These are phyloP conservation scores for Galerina marginata DNA, from an alignment of 768 basidiomycete genomes.

Conservation along the genomic window DNA sequence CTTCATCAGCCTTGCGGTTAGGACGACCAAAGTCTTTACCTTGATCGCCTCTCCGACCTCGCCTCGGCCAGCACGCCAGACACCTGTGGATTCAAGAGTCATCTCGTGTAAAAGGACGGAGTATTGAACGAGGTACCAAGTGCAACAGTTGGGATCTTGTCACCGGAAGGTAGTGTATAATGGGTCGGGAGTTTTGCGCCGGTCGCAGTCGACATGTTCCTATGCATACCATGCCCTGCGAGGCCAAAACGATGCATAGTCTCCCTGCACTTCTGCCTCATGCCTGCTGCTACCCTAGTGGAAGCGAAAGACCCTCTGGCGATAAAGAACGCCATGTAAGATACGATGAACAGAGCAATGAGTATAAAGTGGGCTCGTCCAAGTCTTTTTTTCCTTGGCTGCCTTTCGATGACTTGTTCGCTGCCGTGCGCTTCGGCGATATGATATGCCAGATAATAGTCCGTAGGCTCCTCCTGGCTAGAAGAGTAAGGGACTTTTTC, in stretches of 20 bases:
- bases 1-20: too few relatives aligned
- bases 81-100: conserved; percentile 43
- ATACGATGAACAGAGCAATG: not conserved
- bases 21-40: conserved; percentile 29
- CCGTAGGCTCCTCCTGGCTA: not conserved
- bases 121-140: conserved; percentile 41
- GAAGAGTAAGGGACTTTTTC: too few relatives aligned
- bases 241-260: not conserved
- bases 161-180: conserved; percentile 66
- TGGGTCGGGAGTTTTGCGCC: conserved; percentile 43
- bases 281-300: not conserved
- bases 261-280: not conserved
- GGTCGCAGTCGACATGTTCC: conserved; percentile 1
- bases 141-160: conserved; percentile 60
- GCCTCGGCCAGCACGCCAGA: conserved; percentile 61
- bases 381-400: not conserved
- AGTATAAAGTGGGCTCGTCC: not conserved
- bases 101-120: not conserved
- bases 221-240: not conserved
- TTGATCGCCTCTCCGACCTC: conserved; percentile 75
- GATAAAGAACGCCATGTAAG: conserved; percentile 4
- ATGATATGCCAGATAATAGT: not conserved
- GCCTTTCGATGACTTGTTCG: not conserved
- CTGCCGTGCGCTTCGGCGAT: not conserved
- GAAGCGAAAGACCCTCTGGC: not conserved